Evolutionary conservation across 1,284 basidiomycete genomes (phyloP).

Genomic region (Peniophora sp.): DNA sequence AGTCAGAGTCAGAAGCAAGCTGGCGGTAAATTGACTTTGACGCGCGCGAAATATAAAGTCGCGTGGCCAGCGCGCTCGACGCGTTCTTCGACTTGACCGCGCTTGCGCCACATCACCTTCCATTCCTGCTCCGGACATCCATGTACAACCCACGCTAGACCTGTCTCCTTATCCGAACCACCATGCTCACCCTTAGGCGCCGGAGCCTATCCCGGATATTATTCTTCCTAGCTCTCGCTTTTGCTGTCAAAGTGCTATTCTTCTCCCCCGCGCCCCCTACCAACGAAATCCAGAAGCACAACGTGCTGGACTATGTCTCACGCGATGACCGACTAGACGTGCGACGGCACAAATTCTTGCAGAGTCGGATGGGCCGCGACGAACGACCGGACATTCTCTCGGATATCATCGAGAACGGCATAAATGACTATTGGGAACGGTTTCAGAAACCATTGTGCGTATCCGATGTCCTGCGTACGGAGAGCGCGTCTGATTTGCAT

Average conservation of each 20-base stretch:
- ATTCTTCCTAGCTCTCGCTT: conserved; percentile 20
- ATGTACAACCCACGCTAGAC: too few relatives aligned
- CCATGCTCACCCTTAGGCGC: conserved; percentile 27
- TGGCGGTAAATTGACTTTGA: too few relatives aligned
- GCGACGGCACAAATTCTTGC: conserved; percentile 79
- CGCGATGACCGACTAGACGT: conserved; percentile 81
- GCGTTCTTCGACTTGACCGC: too few relatives aligned
- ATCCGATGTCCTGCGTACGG: neutral
- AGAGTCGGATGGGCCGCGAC: conserved; percentile 79
- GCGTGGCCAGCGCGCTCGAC: too few relatives aligned
- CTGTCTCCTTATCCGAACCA: neutral
- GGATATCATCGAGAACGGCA: conserved; percentile 67
- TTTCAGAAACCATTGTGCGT: conserved; percentile 85
- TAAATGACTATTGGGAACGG: conserved; percentile 82
- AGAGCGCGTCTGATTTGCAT: neutral
- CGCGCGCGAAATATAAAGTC: too few relatives aligned
- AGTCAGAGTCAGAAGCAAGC: too few relatives aligned
- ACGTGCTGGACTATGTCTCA: conserved; percentile 80
- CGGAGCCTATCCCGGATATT: conserved; percentile 27
- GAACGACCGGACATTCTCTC: conserved; percentile 76
- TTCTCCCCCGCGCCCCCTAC: conserved; percentile 32
- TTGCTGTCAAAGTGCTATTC: conserved; percentile 28
- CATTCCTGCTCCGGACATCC: too few relatives aligned
- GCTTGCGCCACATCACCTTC: too few relatives aligned
- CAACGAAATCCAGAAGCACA: conserved; percentile 65